Evolutionary conservation across 768 basidiomycete genomes (phyloP), one percentile per base, ranked within the genome.

Genomic region (Tylopilus vinaceipallidus): DNA sequence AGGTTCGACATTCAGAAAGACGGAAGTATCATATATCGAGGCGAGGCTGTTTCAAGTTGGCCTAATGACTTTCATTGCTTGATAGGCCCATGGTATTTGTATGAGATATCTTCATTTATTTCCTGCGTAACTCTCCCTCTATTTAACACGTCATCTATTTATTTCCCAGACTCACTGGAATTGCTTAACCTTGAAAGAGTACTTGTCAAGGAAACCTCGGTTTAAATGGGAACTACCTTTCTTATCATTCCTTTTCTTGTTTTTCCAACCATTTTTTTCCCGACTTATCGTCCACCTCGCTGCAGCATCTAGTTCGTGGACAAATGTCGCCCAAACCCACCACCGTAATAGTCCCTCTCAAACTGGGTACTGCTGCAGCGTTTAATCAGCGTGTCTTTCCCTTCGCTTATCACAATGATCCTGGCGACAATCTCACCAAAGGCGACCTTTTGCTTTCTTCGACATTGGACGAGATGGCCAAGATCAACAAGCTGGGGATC

Each of bases 401-500:
- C 13, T 24, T 36, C 17, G 35, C 34, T 10, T 36, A 45, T 17
- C n/a, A 36, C 13, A 5, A 26, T 20, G 13, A 17, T 3, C 27
- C 12, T 9, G 17, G 6, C 2, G 27, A 14, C 12, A 23, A 22
- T 29, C 0, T 58, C 19, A 20, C 0, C 19, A 58, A 39, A 20
- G 56, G 56, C 3, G 13, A 3, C 6, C 0, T 49, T 16, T 17
- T 58, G 11, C 26, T 58, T 3, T 11, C 0, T 12, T 44, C 48
- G 12, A 58, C 57, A 4, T 16, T 54, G 12, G 24, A 53, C 0
- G 55, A 58, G 16, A 53, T 57, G 37, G 12, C 3, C 0, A 14
- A 14, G 13, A 50, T 58, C 6, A 4, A 0, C 1, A 2, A 33
- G 2, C 2, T 54, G 20, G 45, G 49, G 5, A 14, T 39, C 32